A percentile compares a stretch with the other conserved stretches of the same genome.
These are phyloP conservation scores for Colletotrichum sp. DNA, from an alignment of 2,329 filamentous ascomycete genomes.

Conservation along the genomic window DNA sequence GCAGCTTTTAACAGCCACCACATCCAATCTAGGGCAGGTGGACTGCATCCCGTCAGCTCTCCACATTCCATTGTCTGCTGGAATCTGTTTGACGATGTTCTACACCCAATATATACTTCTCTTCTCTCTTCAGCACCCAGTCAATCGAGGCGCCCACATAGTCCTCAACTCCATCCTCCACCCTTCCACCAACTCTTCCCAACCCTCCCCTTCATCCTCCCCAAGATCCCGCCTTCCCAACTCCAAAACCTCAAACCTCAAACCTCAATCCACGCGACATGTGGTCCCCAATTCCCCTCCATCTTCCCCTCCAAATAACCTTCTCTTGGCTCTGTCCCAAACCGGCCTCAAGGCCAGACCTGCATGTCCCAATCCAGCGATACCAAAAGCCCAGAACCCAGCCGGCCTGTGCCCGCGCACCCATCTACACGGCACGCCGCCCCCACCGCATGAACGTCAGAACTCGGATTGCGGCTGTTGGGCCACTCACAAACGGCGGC, in stretches of 20 bases:
- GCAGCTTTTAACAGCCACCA: rapidly evolving
- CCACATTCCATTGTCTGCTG: too few species aligned
- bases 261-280: neutral
- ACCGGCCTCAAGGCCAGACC: neutral
- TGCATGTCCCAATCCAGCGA: neutral
- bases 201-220: too few species aligned
- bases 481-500: neutral
- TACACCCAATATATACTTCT: neutral
- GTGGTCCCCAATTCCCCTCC: neutral
- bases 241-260: neutral
- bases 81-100: too few species aligned
- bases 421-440: neutral
- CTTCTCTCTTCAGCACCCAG: rapidly evolving
- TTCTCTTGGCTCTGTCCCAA: neutral
- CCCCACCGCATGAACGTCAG: neutral
- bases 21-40: neutral
- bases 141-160: too few species aligned
- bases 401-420: neutral
- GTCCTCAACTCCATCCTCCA: neutral
- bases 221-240: neutral
- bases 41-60: neutral
- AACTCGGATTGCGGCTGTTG: neutral
- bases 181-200: neutral
- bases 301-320: neutral
- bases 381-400: neutral